Percentiles rank a stretch among this genome's conserved stretches.
phyloP scores from a whole-genome alignment of 345 rosid genomes.

The Brassica carinata region DNA sequence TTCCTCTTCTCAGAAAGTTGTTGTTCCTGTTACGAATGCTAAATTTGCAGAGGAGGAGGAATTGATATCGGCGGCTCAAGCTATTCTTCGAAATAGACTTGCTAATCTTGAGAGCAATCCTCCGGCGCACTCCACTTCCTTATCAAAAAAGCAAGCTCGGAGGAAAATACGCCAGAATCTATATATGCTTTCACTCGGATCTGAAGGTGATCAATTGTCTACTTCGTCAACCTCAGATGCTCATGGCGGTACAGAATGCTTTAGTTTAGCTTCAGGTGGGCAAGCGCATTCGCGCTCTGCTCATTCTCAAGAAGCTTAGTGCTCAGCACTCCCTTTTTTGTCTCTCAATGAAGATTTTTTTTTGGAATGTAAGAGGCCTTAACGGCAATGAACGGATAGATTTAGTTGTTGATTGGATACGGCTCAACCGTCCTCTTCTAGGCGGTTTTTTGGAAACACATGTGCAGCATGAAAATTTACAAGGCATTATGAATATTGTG shows the following conservation, averaged over 20 bases:
- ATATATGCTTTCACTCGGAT: neutral
- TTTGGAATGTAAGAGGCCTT: neutral
- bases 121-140: too few species aligned
- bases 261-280: neutral
- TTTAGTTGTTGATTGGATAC: neutral
- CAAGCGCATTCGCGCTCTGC: neutral
- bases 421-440: neutral
- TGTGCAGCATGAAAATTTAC: neutral
- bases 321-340: neutral
- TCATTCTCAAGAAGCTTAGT: neutral
- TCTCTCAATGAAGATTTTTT: neutral
- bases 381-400: neutral
- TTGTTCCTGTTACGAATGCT: neutral
- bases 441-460: neutral
- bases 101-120: too few species aligned
- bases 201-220: neutral
- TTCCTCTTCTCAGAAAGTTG: too few species aligned
- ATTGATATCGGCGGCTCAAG: neutral
- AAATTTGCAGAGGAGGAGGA: neutral
- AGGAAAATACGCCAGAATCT: neutral
- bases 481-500: too few species aligned
- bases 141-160: neutral
- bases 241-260: too few species aligned
- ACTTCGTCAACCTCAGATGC: too few species aligned
- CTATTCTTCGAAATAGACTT: neutral